Evolutionary conservation across 164 flowering plant species (phyloP).

Genomic region (Sextonia rubra): DNA sequence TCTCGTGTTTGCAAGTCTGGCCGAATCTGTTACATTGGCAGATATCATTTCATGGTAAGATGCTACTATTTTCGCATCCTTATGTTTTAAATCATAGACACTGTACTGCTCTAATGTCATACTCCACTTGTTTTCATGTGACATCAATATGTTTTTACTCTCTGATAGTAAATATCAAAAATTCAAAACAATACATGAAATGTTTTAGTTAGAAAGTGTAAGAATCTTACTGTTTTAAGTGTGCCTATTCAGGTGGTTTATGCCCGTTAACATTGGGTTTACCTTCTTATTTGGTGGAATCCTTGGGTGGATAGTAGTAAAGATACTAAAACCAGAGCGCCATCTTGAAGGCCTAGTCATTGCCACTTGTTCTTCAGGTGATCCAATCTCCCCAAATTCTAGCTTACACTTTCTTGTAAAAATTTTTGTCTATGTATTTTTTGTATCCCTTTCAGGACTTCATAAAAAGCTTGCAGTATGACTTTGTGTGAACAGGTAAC

Average conservation of each 20-base stretch:
- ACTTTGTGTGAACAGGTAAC: slow-evolving; percentile 47
- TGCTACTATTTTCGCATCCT: background rate
- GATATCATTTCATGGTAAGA: slow-evolving; percentile 86
- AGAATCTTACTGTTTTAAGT: background rate
- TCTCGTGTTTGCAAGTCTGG: slow-evolving; percentile 73
- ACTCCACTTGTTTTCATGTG: background rate
- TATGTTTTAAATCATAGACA: background rate
- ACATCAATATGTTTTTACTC: too few species aligned
- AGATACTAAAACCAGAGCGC: slow-evolving; percentile 60
- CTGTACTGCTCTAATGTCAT: background rate
- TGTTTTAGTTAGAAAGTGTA: too few species aligned
- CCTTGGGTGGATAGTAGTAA: slow-evolving; percentile 82
- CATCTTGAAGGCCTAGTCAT: slow-evolving; percentile 70
- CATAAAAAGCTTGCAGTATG: background rate
- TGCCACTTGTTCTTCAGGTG: slow-evolving; percentile 81
- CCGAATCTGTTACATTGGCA: slow-evolving; percentile 67
- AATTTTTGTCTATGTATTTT: background rate
- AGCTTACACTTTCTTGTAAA: background rate
- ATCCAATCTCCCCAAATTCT: background rate
- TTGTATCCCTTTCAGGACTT: background rate
- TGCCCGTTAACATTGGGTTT: slow-evolving; percentile 82
- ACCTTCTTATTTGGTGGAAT: slow-evolving; percentile 68
- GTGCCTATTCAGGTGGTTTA: slow-evolving; percentile 74
- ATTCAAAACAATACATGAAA: background rate
- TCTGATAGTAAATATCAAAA: background rate